Evolutionary conservation across 2,329 filamentous ascomycete species (phyloP).

Genomic region (Thermochaetoides dissita): DNA sequence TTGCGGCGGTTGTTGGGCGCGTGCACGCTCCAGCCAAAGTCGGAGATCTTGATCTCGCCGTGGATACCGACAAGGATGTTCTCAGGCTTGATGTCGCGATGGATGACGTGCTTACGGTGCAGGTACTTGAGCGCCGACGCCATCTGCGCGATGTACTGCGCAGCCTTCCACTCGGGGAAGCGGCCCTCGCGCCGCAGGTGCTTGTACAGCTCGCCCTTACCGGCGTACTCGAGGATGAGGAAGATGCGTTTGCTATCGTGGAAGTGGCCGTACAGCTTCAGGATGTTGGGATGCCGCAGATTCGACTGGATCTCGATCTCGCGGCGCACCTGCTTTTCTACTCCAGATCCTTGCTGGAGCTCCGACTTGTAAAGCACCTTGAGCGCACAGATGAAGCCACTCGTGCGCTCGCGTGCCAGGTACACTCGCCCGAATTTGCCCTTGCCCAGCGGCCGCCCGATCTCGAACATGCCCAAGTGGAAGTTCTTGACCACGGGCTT

Average conservation of each 20-base stretch:
- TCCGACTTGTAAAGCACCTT: slow-evolving; percentile 81
- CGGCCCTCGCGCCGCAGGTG: slow-evolving; percentile 63
- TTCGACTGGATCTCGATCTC: slow-evolving; percentile 87
- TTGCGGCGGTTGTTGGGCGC: slow-evolving; percentile 86
- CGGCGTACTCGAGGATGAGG: slow-evolving; percentile 74
- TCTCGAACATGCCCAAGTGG: slow-evolving; percentile 90
- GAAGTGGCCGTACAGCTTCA: slow-evolving; percentile 75
- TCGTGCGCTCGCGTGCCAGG: slow-evolving; percentile 64
- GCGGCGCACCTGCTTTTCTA: slow-evolving; percentile 75
- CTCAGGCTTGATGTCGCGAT: slow-evolving; percentile 94
- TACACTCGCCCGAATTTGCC: slow-evolving; percentile 82
- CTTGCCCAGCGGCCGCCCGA: slow-evolving; percentile 72
- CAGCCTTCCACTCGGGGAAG: slow-evolving; percentile 76
- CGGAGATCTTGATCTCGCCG: slow-evolving; percentile 95
- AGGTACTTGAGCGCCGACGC: slow-evolving; percentile 79
- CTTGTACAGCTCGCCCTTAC: slow-evolving; percentile 78
- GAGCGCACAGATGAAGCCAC: slow-evolving; percentile 71
- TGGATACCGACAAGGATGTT: slow-evolving; percentile 94
- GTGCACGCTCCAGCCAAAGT: slow-evolving; percentile 97
- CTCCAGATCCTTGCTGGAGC: slow-evolving; percentile 57
- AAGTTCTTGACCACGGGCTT: slow-evolving; percentile 45
- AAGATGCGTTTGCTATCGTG: slow-evolving; percentile 82
- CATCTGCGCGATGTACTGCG: slow-evolving; percentile 82
- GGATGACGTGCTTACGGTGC: slow-evolving; percentile 94
- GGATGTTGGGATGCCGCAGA: slow-evolving; percentile 71